Base-by-base conservation (phyloP, 108 stramenopile genomes). In the Stephanodiscus triporus region DNA sequence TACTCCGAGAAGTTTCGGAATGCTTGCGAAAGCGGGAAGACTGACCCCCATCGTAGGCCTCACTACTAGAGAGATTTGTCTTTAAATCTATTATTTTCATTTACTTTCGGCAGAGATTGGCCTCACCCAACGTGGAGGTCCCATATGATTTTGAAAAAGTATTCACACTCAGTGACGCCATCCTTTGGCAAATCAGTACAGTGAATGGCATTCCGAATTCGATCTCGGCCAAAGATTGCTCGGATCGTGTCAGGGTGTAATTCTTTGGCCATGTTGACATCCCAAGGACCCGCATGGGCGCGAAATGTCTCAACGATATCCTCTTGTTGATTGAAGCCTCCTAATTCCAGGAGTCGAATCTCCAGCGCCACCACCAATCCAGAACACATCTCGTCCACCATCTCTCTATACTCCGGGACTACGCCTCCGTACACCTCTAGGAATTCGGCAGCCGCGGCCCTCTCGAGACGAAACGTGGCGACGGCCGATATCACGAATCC, bases 121-220 rank as follows among this genome's bases (percentile, higher is more conserved):
- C 23, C 51, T 53, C 23, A 53, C 3, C 1, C 51, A 53, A 20
- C 20, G 27, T 7, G 24, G 10, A 56, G n/a, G 16, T 56, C 49
- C 0, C 77, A 69, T 14, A 88, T 56, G 23, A 85, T 73, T 26
- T 84, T 83, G 57, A 94, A 94, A 56, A 93, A 89, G 78, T 91
- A 94, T 47, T 87, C 74, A 51, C 81, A 82, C 76, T 95, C 95
- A 13, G 78, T 65, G 9, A 70, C 70, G 13, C 88, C 90, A 73
- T 94, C 93, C 40, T 82, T 81, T 0, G 85, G 69, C 45, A 95
- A 64, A 63, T 95, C 95, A 0, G 95, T 95, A 81, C 92, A 94
- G 68, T 94, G 95, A 19, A 95, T 82, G 8, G 86, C 95, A 69
- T 93, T 95, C n/a, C 69, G 58, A 20, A 88, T 77, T 14, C 58